These are phyloP conservation scores for Scheffersomyces stambukii DNA, from an alignment of 1,139 yeast species.

Conservation along the genomic window DNA sequence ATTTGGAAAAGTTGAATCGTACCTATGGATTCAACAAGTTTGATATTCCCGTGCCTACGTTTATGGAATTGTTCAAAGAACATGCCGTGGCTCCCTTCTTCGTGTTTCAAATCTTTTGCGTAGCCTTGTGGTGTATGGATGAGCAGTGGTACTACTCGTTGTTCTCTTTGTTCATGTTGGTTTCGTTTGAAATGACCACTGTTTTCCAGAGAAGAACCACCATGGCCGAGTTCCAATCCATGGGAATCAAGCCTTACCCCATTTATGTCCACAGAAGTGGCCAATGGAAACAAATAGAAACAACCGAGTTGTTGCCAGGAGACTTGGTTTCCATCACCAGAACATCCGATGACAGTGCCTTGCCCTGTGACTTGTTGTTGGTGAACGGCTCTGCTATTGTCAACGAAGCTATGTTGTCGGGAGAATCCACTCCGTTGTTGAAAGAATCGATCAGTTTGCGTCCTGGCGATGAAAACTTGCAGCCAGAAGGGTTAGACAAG, in stretches of 20 bases:
- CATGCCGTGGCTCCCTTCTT: slow-evolving; percentile 99
- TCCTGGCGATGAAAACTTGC: slow-evolving; percentile 63
- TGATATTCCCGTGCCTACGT: slow-evolving; percentile 94
- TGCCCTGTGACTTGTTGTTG: slow-evolving; percentile 92
- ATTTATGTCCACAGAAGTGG: slow-evolving; percentile 68
- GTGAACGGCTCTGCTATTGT: slow-evolving; percentile 89
- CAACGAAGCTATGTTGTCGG: slow-evolving; percentile 96
- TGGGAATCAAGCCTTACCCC: slow-evolving; percentile 93
- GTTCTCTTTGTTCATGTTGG: slow-evolving; percentile 87
- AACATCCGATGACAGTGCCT: slow-evolving; percentile 84
- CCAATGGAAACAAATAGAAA: slow-evolving; percentile 66
- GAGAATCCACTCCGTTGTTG: slow-evolving; percentile 94
- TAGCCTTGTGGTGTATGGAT: slow-evolving; percentile 94
- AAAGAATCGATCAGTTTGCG: slow-evolving; percentile 88
- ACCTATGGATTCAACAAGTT: slow-evolving; percentile 81
- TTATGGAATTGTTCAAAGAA: slow-evolving; percentile 85
- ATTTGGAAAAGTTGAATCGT: slow-evolving; percentile 51
- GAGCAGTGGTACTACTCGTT: slow-evolving; percentile 96
- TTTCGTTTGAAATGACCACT: slow-evolving; percentile 90
- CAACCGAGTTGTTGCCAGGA: slow-evolving; percentile 83
- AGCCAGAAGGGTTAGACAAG: slow-evolving; percentile 81
- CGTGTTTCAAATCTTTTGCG: slow-evolving; percentile 93
- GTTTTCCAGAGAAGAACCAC: slow-evolving; percentile 95
- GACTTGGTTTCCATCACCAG: slow-evolving; percentile 87
- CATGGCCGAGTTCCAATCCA: slow-evolving; percentile 89